phyloP scores from a whole-genome alignment of 2,329 filamentous ascomycete genomes.

The Phialophora chinensis region DNA sequence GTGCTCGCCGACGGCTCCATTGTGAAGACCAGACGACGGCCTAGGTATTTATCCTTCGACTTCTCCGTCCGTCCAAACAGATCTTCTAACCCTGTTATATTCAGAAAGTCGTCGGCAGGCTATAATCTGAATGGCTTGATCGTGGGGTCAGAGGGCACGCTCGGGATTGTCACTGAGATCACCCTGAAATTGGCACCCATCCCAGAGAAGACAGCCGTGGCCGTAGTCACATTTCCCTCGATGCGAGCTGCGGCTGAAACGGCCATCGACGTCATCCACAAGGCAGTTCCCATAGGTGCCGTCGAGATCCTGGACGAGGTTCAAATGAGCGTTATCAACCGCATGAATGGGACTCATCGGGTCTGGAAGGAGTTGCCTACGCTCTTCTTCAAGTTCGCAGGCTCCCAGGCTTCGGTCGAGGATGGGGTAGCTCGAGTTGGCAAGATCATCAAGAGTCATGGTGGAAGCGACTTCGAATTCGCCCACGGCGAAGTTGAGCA shows the following conservation, averaged over 20 bases:
- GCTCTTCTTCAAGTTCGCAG: conserved; percentile 83
- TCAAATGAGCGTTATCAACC: conserved; percentile 82
- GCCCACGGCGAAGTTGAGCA: conserved; percentile 72
- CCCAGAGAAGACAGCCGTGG: conserved; percentile 76
- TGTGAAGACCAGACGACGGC: conserved; percentile 72
- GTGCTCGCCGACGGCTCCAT: conserved; percentile 71
- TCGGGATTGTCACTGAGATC: conserved; percentile 81
- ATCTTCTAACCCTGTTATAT: neutral
- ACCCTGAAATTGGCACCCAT: conserved; percentile 79
- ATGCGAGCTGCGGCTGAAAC: conserved; percentile 77
- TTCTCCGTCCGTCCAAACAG: neutral
- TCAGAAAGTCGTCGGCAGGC: conserved; percentile 73
- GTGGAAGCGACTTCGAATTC: conserved; percentile 73
- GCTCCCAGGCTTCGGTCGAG: conserved; percentile 66
- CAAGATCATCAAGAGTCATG: conserved; percentile 67
- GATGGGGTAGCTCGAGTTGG: conserved; percentile 76
- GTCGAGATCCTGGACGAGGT: conserved; percentile 90
- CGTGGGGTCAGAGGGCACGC: conserved; percentile 79
- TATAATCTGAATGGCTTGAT: conserved; percentile 83
- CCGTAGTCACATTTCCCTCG: conserved; percentile 77
- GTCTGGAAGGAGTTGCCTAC: conserved; percentile 75
- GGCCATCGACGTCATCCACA: conserved; percentile 74
- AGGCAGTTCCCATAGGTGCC: conserved; percentile 73
- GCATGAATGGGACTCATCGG: conserved; percentile 66
- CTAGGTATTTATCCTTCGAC: conserved; percentile 50